Conservation (phyloP, 1,284 basidiomycete genomes). For the Ustilago loliicola region DNA sequence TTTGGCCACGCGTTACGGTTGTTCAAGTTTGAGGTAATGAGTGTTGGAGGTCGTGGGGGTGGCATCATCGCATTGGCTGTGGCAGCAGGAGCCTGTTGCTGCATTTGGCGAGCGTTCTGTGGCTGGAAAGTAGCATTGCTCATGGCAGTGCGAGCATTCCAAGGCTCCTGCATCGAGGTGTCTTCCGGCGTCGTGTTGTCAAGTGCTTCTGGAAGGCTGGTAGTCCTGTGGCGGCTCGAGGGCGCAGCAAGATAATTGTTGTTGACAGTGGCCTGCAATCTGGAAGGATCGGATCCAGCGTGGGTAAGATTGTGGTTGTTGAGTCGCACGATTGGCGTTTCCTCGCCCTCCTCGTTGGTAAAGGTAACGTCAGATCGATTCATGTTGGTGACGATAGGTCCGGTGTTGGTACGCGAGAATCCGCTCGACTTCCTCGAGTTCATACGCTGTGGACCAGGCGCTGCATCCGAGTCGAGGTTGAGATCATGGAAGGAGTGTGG, state of each 20-base stretch:
- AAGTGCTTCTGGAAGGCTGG: constrained; percentile 38
- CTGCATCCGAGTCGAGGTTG: constrained; percentile 37
- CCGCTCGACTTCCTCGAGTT: constrained; percentile 42
- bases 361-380: constrained; percentile 31
- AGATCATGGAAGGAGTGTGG: constrained; percentile 46
- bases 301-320: constrained; percentile 24
- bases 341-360: constrained; percentile 56
- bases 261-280: constrained; percentile 27
- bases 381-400: constrained; percentile 56
- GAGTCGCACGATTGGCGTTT: constrained; percentile 57
- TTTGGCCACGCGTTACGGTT: constrained; percentile 38
- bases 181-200: constrained; percentile 18
- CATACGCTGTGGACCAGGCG: constrained; percentile 40
- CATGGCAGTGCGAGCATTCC: constrained; percentile 26
- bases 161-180: constrained; percentile 16
- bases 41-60: constrained; percentile 35
- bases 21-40: constrained; percentile 50
- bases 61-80: constrained; percentile 38
- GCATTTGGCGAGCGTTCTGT: constrained; percentile 18
- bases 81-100: constrained; percentile 1
- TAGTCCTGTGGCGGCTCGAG: constrained; percentile 32
- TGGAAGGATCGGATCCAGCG: constrained; percentile 26
- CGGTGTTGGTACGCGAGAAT: constrained; percentile 51
- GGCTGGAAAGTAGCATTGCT: constrained; percentile 6
- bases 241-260: constrained; percentile 33